Percentiles rank a stretch among this genome's conserved stretches.
Evolutionary conservation across 768 basidiomycete species (phyloP).

Genomic region (Vararia minispora): DNA sequence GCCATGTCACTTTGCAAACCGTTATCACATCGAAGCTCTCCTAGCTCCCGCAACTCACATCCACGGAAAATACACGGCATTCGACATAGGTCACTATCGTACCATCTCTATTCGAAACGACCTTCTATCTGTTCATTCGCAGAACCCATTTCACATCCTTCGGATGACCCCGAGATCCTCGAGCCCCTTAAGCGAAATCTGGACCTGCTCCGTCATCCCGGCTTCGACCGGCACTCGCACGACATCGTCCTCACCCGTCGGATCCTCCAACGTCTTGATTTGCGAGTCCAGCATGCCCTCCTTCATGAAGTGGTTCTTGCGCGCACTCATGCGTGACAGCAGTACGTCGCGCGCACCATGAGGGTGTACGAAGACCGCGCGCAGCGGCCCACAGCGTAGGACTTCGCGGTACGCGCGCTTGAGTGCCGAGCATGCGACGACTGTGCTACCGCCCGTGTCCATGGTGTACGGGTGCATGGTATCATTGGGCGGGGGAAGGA

Average conservation of each 20-base stretch:
- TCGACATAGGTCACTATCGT: too few relatives aligned
- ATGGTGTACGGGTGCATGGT: not conserved
- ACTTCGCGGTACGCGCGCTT: slow-evolving; percentile 75
- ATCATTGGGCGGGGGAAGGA: too few relatives aligned
- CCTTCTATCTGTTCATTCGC: too few relatives aligned
- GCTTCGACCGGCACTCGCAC: slow-evolving; percentile 45
- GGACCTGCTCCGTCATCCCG: slow-evolving; percentile 46
- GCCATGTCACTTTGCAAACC: too few relatives aligned
- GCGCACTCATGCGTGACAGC: slow-evolving; percentile 47
- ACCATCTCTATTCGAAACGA: too few relatives aligned
- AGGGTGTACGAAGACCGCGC: slow-evolving; percentile 77
- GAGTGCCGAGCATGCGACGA: slow-evolving; percentile 81
- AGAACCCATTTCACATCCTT: too few relatives aligned
- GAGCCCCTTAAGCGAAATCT: slow-evolving; percentile 32
- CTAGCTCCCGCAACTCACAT: too few relatives aligned
- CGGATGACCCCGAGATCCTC: slow-evolving; percentile 13
- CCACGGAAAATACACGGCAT: too few relatives aligned
- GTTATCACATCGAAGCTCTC: too few relatives aligned
- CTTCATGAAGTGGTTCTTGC: slow-evolving; percentile 79
- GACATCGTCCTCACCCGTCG: slow-evolving; percentile 57
- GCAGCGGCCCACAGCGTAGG: slow-evolving; percentile 47
- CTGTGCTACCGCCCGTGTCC: slow-evolving; percentile 34
- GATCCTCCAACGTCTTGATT: slow-evolving; percentile 57
- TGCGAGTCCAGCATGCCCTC: slow-evolving; percentile 74
- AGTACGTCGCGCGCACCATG: slow-evolving; percentile 46